These are phyloP conservation scores for Pseudogymnoascus sp. DNA, from an alignment of 2,329 filamentous ascomycete species.

Conservation along the genomic window DNA sequence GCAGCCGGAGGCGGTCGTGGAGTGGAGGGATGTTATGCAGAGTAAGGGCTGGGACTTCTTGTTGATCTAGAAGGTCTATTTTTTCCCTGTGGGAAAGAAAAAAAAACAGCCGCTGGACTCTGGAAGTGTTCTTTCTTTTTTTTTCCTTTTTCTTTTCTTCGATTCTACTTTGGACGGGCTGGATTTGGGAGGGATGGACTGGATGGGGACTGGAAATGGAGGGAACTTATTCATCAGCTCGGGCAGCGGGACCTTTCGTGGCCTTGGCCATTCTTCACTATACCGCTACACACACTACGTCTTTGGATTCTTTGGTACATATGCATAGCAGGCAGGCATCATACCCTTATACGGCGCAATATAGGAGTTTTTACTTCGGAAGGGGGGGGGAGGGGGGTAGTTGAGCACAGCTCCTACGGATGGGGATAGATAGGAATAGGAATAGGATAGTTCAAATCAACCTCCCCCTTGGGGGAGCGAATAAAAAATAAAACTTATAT, in stretches of 20 bases:
- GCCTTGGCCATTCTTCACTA: neutral
- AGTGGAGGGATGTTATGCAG: conserved; percentile 93
- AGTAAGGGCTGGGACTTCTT: conserved; percentile 88
- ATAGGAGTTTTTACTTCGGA: neutral
- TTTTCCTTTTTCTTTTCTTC: neutral
- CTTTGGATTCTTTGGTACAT: neutral
- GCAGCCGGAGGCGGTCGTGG: conserved; percentile 44
- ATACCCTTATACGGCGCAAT: neutral
- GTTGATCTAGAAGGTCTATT: conserved; percentile 55
- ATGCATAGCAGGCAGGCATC: neutral
- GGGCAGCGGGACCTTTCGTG: neutral
- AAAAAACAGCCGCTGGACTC: neutral
- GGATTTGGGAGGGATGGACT: neutral
- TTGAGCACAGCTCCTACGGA: neutral
- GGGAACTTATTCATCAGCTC: neutral
- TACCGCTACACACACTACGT: neutral
- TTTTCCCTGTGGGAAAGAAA: conserved; percentile 9
- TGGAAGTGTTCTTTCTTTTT: too few species aligned
- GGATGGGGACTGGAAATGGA: neutral
- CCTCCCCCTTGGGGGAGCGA: neutral
- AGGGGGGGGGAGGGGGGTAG: neutral
- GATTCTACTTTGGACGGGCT: neutral
- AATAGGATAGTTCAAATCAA: neutral
- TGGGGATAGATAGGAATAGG: neutral
- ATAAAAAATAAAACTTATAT: neutral